Base-by-base conservation (phyloP, 257 asterid species). In the Craterostigma plantagineum region DNA sequence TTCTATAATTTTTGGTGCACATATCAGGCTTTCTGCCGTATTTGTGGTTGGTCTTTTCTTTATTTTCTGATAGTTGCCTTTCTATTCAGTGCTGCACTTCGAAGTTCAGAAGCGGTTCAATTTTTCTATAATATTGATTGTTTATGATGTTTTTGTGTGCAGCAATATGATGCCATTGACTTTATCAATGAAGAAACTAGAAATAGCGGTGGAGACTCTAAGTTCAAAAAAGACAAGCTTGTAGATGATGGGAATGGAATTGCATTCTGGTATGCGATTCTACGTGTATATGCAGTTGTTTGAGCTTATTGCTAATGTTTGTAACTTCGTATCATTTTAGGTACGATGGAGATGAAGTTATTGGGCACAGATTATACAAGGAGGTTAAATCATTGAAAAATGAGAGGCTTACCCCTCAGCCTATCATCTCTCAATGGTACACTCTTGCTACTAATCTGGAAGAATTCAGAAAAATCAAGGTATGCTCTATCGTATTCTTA, bases 281-380 rank as follows among this genome's bases (percentile, higher is more conserved):
- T n/a, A 40, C 14, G 6, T 23, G 6, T 23, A 23, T 6, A 23
- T 40, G 45, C 16, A 11, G n/a, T 7, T 40, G 13, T 40, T 12
- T 11, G 16, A 3, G 17, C 45, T 16, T 11, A 11, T 12, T 8
- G 45, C 17, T 8, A 9, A 7, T 7, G 15, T 1, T 11, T 7
- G 17, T 40, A 9, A 40, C 13, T 14, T 40, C 45, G 5, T 40
- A 10, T 40, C 17, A 11, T 11, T 42, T n/a, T 57, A 86, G 97
- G 97, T 81, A 66, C 35, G 97, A 86, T 50, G 97, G 94, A 14
- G 57, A 54, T 48, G 73, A 61, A 54, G 50, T 62, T 46, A 57
- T 62, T 38, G 97, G 97, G 14, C 72, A 73, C 54, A 76, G 97
- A 69, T 63, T 86, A 38, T 86, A 86, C 63, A 81, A 74, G 72